Evolutionary conservation across 345 rosid species (phyloP).

Genomic region (Arabis hirsuta): DNA sequence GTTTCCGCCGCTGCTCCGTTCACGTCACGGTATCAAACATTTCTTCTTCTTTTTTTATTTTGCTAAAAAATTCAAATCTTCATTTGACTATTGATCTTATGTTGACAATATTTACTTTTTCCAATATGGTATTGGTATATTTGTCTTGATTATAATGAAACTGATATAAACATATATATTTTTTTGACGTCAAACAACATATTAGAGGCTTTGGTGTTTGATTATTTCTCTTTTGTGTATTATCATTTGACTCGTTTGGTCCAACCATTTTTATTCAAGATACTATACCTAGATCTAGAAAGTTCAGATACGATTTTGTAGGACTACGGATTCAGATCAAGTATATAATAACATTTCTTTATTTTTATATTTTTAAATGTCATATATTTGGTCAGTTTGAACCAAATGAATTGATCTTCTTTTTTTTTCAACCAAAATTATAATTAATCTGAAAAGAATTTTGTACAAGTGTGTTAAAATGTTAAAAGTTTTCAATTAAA

Average conservation of each 20-base stretch:
- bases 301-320: conserved; percentile 2
- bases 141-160: conserved; percentile 5
- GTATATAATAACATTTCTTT: background rate
- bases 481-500: background rate
- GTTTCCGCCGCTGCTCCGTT: conserved; percentile 14
- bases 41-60: background rate
- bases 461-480: background rate
- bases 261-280: conserved; percentile 8
- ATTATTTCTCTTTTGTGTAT: background rate
- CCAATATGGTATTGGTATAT: background rate
- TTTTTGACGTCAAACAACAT: background rate
- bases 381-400: background rate
- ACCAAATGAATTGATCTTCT: conserved; percentile 25
- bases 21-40: conserved; percentile 32
- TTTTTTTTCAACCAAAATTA: too few relatives aligned
- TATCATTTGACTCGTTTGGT: background rate
- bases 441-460: conserved; percentile 3
- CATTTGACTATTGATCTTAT: too few relatives aligned
- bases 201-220: conserved; percentile 15
- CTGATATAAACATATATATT: conserved; percentile 7
- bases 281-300: conserved; percentile 32
- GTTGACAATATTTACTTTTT: background rate
- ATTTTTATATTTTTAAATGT: background rate
- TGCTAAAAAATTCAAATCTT: background rate
- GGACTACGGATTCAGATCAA: conserved; percentile 1